Percentiles rank a stretch among this genome's conserved stretches.
Evolutionary conservation across 83 land plant genomes (phyloP).

Genomic region (Thuja plicata): DNA sequence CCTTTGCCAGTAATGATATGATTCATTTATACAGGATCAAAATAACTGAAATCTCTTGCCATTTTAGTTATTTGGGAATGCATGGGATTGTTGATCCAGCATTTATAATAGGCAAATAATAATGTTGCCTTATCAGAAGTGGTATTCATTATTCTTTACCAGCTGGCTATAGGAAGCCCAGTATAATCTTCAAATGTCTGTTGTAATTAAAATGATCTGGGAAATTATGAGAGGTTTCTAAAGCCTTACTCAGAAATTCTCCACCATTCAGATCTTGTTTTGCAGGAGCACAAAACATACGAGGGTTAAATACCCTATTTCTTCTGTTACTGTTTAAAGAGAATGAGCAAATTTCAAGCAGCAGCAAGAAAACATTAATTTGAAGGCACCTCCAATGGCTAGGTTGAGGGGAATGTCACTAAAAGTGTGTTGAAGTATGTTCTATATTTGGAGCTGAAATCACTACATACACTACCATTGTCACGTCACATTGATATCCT

Average conservation of each 20-base stretch:
- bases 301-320: neutral
- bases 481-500: neutral
- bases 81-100: neutral
- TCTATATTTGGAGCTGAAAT: neutral
- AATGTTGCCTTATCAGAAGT: neutral
- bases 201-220: neutral
- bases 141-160: neutral
- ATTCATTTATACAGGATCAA: neutral
- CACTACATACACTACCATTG: neutral
- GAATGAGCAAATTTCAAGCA: no score
- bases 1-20: neutral
- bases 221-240: neutral
- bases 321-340: neutral
- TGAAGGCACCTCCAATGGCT: neutral
- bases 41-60: constrained; percentile 5
- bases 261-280: neutral
- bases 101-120: neutral
- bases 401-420: neutral
- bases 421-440: neutral
- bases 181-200: neutral
- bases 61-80: neutral
- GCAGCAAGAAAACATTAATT: neutral
- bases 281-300: neutral
- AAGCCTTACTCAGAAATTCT: neutral
- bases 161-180: neutral